Conservation (phyloP, 2,329 filamentous ascomycete genomes). For the Hypocreales sp. region DNA sequence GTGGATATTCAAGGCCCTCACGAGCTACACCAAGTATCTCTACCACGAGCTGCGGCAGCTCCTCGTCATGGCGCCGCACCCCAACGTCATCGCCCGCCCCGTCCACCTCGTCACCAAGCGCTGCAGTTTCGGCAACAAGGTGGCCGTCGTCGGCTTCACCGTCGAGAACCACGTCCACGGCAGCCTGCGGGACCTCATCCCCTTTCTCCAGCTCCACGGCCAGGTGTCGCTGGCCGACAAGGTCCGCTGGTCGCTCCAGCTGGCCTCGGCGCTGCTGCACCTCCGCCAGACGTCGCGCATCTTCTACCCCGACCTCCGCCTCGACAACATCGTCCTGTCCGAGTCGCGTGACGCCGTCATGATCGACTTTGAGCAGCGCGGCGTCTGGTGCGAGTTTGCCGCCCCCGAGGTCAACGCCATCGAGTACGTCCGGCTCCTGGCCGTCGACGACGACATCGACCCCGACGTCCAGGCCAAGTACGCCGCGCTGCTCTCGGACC, state of each 20-base stretch:
- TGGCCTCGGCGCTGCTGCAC: constrained; percentile 34
- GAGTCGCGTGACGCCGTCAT: constrained; percentile 31
- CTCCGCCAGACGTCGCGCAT: constrained; percentile 26
- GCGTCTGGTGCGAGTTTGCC: constrained; percentile 47
- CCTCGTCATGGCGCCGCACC: constrained; percentile 33
- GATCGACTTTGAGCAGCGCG: constrained; percentile 48
- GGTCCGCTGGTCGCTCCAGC: constrained; percentile 36
- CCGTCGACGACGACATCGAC: constrained; percentile 30
- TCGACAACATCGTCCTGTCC: constrained; percentile 43
- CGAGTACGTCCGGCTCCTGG: constrained; percentile 40
- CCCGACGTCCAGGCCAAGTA: constrained; percentile 23
- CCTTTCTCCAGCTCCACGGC: constrained; percentile 30
- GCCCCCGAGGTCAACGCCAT: constrained; percentile 44
- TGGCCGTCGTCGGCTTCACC: constrained; percentile 39
- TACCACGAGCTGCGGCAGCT: constrained; percentile 45
- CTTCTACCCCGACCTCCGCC: constrained; percentile 43
- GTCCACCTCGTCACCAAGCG: constrained; percentile 38
- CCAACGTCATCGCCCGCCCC: constrained; percentile 35
- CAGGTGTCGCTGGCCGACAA: constrained; percentile 26
- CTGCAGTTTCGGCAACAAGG: constrained; percentile 39
- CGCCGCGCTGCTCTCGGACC: constrained; percentile 19
- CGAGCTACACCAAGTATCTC: constrained; percentile 41
- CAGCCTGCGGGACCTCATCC: constrained; percentile 38
- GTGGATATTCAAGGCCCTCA: constrained; percentile 43
- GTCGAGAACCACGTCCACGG: constrained; percentile 37